These are phyloP conservation scores for Gentiana dahurica DNA, from an alignment of 257 asterid genomes.

Conservation along the genomic window DNA sequence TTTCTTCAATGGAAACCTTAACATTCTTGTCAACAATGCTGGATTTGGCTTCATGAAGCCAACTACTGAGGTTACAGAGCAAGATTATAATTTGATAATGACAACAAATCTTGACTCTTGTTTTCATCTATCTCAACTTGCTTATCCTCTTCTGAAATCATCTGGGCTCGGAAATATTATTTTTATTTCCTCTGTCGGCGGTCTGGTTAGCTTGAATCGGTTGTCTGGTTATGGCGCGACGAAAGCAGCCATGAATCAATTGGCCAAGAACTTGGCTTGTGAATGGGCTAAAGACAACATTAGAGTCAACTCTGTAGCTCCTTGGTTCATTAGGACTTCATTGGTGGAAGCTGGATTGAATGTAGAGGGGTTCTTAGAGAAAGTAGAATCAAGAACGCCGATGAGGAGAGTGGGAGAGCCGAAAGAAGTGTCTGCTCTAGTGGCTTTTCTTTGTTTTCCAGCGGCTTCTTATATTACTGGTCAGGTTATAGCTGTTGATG, in stretches of 20 bases:
- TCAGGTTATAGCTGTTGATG: conserved; percentile 11
- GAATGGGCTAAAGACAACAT: conserved; percentile 16
- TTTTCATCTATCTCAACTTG: conserved; percentile 6
- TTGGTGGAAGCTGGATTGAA: neutral
- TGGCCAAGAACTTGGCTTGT: conserved; percentile 9
- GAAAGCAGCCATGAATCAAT: conserved; percentile 7
- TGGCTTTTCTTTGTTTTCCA: conserved; percentile 10
- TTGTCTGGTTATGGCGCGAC: neutral
- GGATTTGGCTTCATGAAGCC: neutral
- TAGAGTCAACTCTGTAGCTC: conserved; percentile 8
- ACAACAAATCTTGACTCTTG: conserved; percentile 8
- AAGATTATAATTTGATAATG: neutral
- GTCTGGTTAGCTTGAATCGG: neutral
- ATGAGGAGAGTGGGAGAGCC: conserved; percentile 8
- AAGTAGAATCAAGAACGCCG: conserved; percentile 2
- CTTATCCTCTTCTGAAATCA: conserved; percentile 14
- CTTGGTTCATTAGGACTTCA: conserved; percentile 6
- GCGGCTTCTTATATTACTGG: conserved; percentile 11
- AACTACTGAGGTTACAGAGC: neutral
- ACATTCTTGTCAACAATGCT: conserved; percentile 6
- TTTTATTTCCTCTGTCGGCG: conserved; percentile 13
- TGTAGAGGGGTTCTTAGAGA: conserved; percentile 3
- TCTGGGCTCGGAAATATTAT: conserved; percentile 15
- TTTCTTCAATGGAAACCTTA: neutral
- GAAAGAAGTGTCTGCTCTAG: conserved; percentile 11